Evolutionary conservation across 2,329 filamentous ascomycete species (phyloP).

Genomic region (Ophiobolus disseminans): DNA sequence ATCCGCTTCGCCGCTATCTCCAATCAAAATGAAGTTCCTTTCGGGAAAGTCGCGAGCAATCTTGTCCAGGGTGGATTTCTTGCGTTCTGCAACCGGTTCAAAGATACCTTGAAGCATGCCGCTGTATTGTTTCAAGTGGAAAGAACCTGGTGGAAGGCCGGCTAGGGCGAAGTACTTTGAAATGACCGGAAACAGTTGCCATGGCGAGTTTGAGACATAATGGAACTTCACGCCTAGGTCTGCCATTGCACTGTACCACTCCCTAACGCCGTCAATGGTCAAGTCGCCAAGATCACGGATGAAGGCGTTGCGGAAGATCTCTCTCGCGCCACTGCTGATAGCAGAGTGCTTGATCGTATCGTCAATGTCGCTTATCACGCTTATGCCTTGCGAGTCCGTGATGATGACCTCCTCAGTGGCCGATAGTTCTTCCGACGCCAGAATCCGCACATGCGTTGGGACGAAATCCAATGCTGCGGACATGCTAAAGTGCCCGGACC

Average conservation of each 20-base stretch:
- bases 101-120: slow-evolving; percentile 99
- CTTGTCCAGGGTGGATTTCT: slow-evolving; percentile 84
- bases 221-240: slow-evolving; percentile 86
- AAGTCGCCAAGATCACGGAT: slow-evolving; percentile 83
- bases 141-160: slow-evolving; percentile 83
- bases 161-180: slow-evolving; percentile 83
- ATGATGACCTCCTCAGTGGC: slow-evolving; percentile 79
- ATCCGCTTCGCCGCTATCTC: slow-evolving; percentile 96
- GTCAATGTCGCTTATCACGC: slow-evolving; percentile 95
- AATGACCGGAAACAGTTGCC: slow-evolving; percentile 93
- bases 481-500: slow-evolving; percentile 85
- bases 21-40: slow-evolving; percentile 87
- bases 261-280: slow-evolving; percentile 82
- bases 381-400: slow-evolving; percentile 80
- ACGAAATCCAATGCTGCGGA: slow-evolving; percentile 86
- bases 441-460: slow-evolving; percentile 84
- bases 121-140: slow-evolving; percentile 94
- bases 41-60: slow-evolving; percentile 90
- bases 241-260: slow-evolving; percentile 84
- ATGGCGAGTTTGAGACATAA: slow-evolving; percentile 99
- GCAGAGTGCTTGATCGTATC: slow-evolving; percentile 97
- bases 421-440: slow-evolving; percentile 86
- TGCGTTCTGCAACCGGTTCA: slow-evolving; percentile 93
- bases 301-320: slow-evolving; percentile 97
- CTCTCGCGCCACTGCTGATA: slow-evolving; percentile 82